A percentile compares a stretch with the other conserved stretches of the same genome.
phyloP scores from a whole-genome alignment of 2,329 filamentous ascomycete genomes.

The Venturia aucupariae region DNA sequence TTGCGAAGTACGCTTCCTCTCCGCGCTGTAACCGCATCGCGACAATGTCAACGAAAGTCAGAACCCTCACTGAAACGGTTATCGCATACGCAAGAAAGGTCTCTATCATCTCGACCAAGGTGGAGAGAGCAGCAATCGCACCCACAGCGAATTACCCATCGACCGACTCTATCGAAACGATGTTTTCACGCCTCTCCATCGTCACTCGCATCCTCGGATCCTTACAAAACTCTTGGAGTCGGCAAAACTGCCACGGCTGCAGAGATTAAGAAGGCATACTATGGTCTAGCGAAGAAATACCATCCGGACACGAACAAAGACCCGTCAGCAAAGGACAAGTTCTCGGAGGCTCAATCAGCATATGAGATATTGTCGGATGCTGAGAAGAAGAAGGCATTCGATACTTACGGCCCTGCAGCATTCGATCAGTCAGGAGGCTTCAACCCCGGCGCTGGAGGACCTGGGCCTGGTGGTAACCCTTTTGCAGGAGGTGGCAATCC shows the following conservation, averaged over 20 bases:
- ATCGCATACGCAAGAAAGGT: neutral
- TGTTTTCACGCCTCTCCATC: slow-evolving; percentile 52
- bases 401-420: slow-evolving; percentile 78
- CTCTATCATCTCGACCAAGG: slow-evolving; percentile 5
- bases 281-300: slow-evolving; percentile 92
- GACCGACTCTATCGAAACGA: neutral
- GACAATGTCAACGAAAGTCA: slow-evolving; percentile 20
- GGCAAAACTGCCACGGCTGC: slow-evolving; percentile 66
- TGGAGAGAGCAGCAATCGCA: slow-evolving; percentile 5
- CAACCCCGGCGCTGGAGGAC: slow-evolving; percentile 57
- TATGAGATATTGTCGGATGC: slow-evolving; percentile 91
- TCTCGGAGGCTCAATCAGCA: slow-evolving; percentile 82
- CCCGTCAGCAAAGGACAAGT: slow-evolving; percentile 83
- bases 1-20: slow-evolving; percentile 26
- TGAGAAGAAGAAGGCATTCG: slow-evolving; percentile 85
- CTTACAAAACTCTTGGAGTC: slow-evolving; percentile 81
- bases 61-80: slow-evolving; percentile 17
- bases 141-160: neutral
- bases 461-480: slow-evolving; percentile 52
- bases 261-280: slow-evolving; percentile 98
- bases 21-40: slow-evolving; percentile 24
- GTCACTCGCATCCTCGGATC: slow-evolving; percentile 54
- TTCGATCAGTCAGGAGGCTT: slow-evolving; percentile 63
- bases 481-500: slow-evolving; percentile 40
- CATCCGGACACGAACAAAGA: slow-evolving; percentile 99